Evolutionary conservation across 306 rosid species (phyloP).

Genomic region (Argentina anserina): DNA sequence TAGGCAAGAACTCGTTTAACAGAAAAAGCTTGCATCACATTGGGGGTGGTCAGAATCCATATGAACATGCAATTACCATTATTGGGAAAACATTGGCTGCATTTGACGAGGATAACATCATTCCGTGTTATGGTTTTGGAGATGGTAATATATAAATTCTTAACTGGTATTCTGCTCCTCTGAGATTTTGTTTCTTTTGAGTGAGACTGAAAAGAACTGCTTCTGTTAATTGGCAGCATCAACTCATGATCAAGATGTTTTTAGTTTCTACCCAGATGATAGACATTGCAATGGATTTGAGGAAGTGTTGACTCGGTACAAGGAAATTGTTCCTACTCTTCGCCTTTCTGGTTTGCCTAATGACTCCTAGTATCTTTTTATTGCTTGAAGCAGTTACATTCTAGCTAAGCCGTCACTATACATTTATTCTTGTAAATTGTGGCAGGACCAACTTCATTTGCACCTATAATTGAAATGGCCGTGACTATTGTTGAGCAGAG

Average conservation of each 20-base stretch:
- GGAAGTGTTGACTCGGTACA: constrained; percentile 73
- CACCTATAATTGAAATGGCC: constrained; percentile 91
- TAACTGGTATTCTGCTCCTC: constrained; percentile 5
- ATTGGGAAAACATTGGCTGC: constrained; percentile 85
- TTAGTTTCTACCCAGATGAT: constrained; percentile 74
- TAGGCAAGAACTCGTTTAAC: constrained; percentile 66
- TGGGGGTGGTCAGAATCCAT: constrained; percentile 72
- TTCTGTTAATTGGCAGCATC: constrained; percentile 57
- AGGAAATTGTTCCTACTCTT: constrained; percentile 72
- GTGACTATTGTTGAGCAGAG: constrained; percentile 91
- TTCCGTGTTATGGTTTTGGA: constrained; percentile 96
- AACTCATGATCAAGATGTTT: constrained; percentile 89
- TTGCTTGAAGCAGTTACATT: constrained; percentile 8
- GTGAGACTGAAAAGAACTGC: constrained; percentile 20
- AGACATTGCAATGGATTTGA: constrained; percentile 85
- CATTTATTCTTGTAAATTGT: constrained; percentile 17
- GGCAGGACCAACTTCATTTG: constrained; percentile 93
- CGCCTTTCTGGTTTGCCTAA: constrained; percentile 73
- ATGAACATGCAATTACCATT: constrained; percentile 87
- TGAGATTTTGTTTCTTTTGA: not conserved
- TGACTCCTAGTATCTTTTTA: constrained; percentile 3
- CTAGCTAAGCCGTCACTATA: not conserved
- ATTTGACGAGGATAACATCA: constrained; percentile 88
- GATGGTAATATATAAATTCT: constrained; percentile 53
- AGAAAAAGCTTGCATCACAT: constrained; percentile 78